Percentiles rank a stretch among this genome's conserved stretches.
Evolutionary conservation across 352 stramenopile species (phyloP).

Genomic region (Globisporangium iwayamae): DNA sequence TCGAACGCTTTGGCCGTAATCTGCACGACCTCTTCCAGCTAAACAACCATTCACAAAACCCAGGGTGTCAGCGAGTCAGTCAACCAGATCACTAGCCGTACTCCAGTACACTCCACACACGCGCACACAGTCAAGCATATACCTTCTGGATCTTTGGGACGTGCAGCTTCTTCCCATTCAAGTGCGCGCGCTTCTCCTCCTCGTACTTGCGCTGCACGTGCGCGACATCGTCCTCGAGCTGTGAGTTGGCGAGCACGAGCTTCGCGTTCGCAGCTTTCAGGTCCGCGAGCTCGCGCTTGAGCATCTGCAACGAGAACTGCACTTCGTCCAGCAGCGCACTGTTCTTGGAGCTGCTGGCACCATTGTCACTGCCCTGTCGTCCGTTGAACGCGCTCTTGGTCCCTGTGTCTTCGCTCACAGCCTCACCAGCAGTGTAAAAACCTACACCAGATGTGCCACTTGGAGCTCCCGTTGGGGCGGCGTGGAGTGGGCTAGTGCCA

Average conservation of each 20-base stretch:
- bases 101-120: neutral
- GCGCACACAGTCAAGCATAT: neutral
- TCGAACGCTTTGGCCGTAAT: slow-evolving; percentile 58
- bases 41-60: neutral
- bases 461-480: neutral
- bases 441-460: neutral
- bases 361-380: neutral
- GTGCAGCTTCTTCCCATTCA: slow-evolving; percentile 68
- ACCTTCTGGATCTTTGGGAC: slow-evolving; percentile 71
- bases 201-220: slow-evolving; percentile 71
- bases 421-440: neutral
- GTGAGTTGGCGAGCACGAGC: slow-evolving; percentile 58
- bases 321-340: slow-evolving; percentile 44
- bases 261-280: slow-evolving; percentile 60
- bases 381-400: neutral
- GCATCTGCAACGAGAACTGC: slow-evolving; percentile 69
- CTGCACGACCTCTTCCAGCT: slow-evolving; percentile 66
- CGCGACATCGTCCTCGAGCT: slow-evolving; percentile 65
- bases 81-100: neutral
- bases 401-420: neutral
- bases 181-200: slow-evolving; percentile 55
- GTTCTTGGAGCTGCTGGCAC: slow-evolving; percentile 9
- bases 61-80: neutral
- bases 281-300: slow-evolving; percentile 62
- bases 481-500: neutral